Conservation (phyloP, 345 rosid genomes). For the Theobroma cacao region DNA sequence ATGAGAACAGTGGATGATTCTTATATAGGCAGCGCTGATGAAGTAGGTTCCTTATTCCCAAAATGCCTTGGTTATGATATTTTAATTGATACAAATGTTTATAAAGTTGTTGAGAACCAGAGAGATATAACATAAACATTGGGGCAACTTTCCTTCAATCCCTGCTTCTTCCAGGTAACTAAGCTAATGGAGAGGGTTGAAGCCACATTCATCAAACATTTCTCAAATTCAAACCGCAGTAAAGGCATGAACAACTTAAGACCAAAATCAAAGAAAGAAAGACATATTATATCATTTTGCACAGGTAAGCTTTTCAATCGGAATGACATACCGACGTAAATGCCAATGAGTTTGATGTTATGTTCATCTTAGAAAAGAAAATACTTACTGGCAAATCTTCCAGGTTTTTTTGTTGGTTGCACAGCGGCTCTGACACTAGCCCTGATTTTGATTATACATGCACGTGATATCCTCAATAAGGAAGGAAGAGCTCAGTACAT, state of each 20-base stretch:
- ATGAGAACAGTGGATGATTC: slow-evolving; percentile 44
- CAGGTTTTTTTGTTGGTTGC: slow-evolving; percentile 61
- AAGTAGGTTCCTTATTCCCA: slow-evolving; percentile 9
- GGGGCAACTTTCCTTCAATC: no score
- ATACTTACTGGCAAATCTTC: slow-evolving; percentile 13
- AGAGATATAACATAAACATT: no score
- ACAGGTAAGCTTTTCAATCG: slow-evolving; percentile 29
- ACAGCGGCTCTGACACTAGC: slow-evolving; percentile 47
- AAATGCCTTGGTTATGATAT: no score
- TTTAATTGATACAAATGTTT: no score
- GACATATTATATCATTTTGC: slow-evolving; percentile 50
- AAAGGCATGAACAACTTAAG: slow-evolving; percentile 57
- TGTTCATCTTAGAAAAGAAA: background rate
- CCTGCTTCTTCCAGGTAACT: slow-evolving; percentile 28
- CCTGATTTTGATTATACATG: slow-evolving; percentile 33
- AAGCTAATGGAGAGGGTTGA: slow-evolving; percentile 56
- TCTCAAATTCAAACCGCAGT: slow-evolving; percentile 46
- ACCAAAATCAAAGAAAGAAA: slow-evolving; percentile 49
- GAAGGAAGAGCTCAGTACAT: slow-evolving; percentile 38
- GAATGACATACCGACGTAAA: no score
- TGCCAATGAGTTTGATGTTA: background rate
- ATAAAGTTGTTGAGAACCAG: no score
- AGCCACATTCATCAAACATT: slow-evolving; percentile 54
- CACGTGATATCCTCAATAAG: slow-evolving; percentile 31
- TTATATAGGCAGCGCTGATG: slow-evolving; percentile 36